Evolutionary conservation across 1,284 basidiomycete genomes (phyloP), one percentile per base, ranked within the genome.

Genomic region (Peniophora sp.): DNA sequence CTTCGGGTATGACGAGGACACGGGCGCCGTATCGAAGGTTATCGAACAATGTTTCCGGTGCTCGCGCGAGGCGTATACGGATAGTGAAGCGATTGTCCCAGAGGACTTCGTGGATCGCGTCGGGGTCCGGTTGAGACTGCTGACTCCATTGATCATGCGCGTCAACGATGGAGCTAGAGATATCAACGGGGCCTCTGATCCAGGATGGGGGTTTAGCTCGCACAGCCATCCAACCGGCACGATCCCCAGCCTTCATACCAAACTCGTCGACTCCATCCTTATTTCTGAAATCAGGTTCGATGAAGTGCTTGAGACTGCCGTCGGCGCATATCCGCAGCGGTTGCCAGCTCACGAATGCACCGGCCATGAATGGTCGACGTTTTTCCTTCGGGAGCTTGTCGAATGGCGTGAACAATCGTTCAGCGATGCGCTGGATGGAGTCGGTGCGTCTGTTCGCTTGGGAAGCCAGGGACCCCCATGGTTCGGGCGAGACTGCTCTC

Each of bases 391-490:
- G 43, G 2, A 20, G 27, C 24, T 22, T 39, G 34, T 14, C 32
- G 42, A 32, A 47, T 20, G 24, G 49, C 41, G 24, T 41, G 74
- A 76, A 83, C 9, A 88, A 51, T 3, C 66, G 64, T 9, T 62
- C 50, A 24, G 74, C 60, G 52, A 88, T 78, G 36, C 69, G 70
- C 2, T 67, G 55, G 20, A 84, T 60, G 47, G 71, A 73, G 5
- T 52, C 54, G 44, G 59, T 61, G 6, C 76, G 72, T 34, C 85
- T 74, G 51, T 74, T 66, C 2, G 71, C 76, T 58, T 88, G 81
- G 3, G 86, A 76, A 15, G 68, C 70, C 18, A 74, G 56, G 43
- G 80, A 79, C 3, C 88, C 88, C 88, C 88, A 91, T 2, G 85
- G 83, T 34, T 76, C 70, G 44, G 79, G 80, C 2, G 87, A 89